Base-by-base conservation (phyloP, 495 filamentous ascomycete species). In the Aspergillus hancockii region DNA sequence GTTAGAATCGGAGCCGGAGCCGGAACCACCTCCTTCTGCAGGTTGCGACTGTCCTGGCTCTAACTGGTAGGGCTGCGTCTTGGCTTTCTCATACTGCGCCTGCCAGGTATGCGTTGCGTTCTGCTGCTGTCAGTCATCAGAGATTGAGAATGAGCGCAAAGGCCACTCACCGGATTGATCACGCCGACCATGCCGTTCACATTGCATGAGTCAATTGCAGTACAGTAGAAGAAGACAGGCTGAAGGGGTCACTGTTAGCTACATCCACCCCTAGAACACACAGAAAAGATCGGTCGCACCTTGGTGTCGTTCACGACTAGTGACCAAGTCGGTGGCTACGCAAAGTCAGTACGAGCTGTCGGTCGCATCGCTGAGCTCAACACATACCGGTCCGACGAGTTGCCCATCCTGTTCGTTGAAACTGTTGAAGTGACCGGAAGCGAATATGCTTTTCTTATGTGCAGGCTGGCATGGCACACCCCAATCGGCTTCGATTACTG, bases 401-500 rank as follows among this genome's bases (percentile, higher is more conserved):
- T 75, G 58, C 4, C 71, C 71, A 58, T 72, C 30, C 1, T 63
- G 50, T 19, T 69, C 63, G 9, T 67, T 56, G 47, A 76, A 77
- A 1, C 50, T 59, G 22, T 68, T 57, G n/a, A 75, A 74, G 1
- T 57, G 54, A 1, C 69, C 73, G 5, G 75, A 77, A 25, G 61
- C 83, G 66, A 85, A 83, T 7, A 68, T 46, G 1, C 49, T 71
- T 7, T 3, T 3, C n/a, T 63, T 70, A 0, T 64, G 70, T 1
- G 78, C 66, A 8, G 85, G 81, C 19, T 81, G 70, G 68, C 86
- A 90, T 0, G 87, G 86, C 0, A 76, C 67, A 18, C 55, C 52
- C 55, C 85, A 90, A 32, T 81, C 77, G 4, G 83, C 80, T 54
- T 86, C 79, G 5, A 79, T 78, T 25, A 88, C 84, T 5, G 83